phyloP scores from a whole-genome alignment of 768 basidiomycete species.

The Lactarius psammicola region DNA sequence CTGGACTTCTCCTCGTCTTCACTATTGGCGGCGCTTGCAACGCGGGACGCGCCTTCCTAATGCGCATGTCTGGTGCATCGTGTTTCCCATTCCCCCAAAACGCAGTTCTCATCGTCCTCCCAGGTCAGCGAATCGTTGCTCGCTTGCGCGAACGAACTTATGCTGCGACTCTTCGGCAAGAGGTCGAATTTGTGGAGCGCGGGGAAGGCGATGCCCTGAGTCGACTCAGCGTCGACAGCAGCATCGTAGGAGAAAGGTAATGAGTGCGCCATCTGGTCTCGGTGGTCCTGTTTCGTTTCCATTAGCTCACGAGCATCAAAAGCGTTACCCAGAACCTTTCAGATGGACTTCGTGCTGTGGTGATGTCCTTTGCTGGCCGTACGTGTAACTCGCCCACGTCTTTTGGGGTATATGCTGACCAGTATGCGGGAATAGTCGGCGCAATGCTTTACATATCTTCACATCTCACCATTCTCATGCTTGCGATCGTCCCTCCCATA shows the following conservation, averaged over 20 bases:
- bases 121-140: slow-evolving; percentile 87
- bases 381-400: slow-evolving; percentile 36
- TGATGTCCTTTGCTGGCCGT: slow-evolving; percentile 95
- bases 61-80: slow-evolving; percentile 74
- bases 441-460: slow-evolving; percentile 95
- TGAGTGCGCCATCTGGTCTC: background rate
- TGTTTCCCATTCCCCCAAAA: background rate
- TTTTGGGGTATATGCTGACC: background rate
- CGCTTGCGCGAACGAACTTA: slow-evolving; percentile 81
- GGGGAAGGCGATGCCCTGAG: slow-evolving; percentile 94
- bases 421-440: slow-evolving; percentile 53
- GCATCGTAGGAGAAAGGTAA: slow-evolving; percentile 90
- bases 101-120: slow-evolving; percentile 25
- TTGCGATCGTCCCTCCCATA: slow-evolving; percentile 85
- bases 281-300: background rate
- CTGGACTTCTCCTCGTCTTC: slow-evolving; percentile 68
- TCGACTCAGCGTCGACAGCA: slow-evolving; percentile 85
- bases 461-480: slow-evolving; percentile 86
- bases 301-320: slow-evolving; percentile 3
- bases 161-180: slow-evolving; percentile 78
- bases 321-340: slow-evolving; percentile 80
- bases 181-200: slow-evolving; percentile 89
- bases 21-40: slow-evolving; percentile 87
- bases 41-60: slow-evolving; percentile 76
- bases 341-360: slow-evolving; percentile 76